Percentiles rank a stretch among this genome's conserved stretches.
phyloP scores from a whole-genome alignment of 2,329 filamentous ascomycete genomes.

The Colletotrichum higginsianum region DNA sequence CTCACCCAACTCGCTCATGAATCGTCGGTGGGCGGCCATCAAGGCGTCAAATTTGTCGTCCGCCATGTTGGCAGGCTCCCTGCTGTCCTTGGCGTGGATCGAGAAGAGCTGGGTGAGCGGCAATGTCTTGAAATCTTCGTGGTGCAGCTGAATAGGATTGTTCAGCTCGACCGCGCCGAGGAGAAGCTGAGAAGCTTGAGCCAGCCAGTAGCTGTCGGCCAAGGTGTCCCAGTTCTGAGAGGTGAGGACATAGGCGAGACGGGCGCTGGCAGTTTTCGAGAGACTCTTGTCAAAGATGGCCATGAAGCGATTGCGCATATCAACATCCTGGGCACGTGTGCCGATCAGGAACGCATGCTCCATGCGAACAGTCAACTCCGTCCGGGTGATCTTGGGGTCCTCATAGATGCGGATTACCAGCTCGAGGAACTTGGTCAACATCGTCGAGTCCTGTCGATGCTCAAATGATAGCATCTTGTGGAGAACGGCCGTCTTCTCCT shows the following conservation, averaged over 20 bases:
- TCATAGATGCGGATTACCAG: conserved; percentile 99
- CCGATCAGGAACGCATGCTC: conserved; percentile 99
- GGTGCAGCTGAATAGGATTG: conserved; percentile 81
- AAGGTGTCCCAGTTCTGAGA: conserved; percentile 98
- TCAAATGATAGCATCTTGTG: conserved; percentile 99
- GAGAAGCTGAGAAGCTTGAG: conserved; percentile 93
- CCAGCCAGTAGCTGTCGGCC: conserved; percentile 95
- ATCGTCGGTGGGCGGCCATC: conserved; percentile 84
- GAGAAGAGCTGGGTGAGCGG: conserved; percentile 81
- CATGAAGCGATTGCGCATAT: conserved; percentile 98
- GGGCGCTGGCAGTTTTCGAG: conserved; percentile 90
- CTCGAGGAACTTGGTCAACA: conserved; percentile 94
- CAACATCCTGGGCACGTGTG: conserved; percentile 91
- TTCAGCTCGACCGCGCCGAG: conserved; percentile 92
- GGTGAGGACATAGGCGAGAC: conserved; percentile 89
- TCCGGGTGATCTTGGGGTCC: conserved; percentile 94
- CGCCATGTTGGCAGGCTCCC: conserved; percentile 77
- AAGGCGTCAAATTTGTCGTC: conserved; percentile 88
- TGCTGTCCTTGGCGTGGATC: conserved; percentile 78
- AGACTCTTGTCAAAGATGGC: conserved; percentile 95
- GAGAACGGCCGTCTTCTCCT: conserved; percentile 98
- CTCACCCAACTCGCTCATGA: conserved; percentile 86
- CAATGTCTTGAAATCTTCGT: conserved; percentile 86
- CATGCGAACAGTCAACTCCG: conserved; percentile 95
- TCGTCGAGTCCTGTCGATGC: conserved; percentile 82